A percentile compares a stretch with the other conserved stretches of the same genome.
phyloP scores from a whole-genome alignment of 805 yeast species.

The Candida boleticola region DNA sequence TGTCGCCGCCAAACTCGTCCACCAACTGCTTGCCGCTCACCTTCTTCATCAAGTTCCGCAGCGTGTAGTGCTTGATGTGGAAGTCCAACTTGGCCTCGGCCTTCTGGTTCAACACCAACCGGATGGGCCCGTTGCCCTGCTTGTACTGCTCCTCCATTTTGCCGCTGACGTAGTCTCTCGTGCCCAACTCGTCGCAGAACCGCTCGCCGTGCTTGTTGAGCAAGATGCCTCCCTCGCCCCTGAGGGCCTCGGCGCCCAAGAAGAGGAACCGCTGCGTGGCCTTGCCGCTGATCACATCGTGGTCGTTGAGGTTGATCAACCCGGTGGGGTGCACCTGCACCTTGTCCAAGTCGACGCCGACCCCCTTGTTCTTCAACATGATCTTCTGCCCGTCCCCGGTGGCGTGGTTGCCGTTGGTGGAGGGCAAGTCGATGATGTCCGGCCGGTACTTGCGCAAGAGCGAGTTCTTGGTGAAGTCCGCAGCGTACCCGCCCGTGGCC shows the following conservation, averaged over 20 bases:
- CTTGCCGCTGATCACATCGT: conserved; percentile 40
- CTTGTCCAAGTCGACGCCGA: conserved; percentile 60
- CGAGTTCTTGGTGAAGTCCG: conserved; percentile 55
- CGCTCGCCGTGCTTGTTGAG: conserved; percentile 51
- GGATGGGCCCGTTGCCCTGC: conserved; percentile 39
- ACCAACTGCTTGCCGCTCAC: conserved; percentile 44
- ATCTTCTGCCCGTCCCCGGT: conserved; percentile 65
- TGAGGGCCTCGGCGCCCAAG: conserved; percentile 62
- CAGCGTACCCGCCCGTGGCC: conserved; percentile 69
- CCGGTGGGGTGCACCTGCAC: conserved; percentile 73
- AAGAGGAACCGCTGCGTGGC: conserved; percentile 49
- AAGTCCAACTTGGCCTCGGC: conserved; percentile 45
- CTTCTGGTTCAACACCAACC: conserved; percentile 48
- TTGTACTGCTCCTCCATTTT: conserved; percentile 48
- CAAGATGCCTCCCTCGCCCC: conserved; percentile 67
- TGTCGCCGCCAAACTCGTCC: conserved; percentile 34
- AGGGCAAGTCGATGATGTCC: conserved; percentile 53
- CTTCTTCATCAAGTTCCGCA: conserved; percentile 52
- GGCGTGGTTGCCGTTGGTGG: conserved; percentile 61
- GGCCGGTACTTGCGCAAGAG: conserved; percentile 56
- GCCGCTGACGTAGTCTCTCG: conserved; percentile 59
- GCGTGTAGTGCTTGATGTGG: conserved; percentile 56
- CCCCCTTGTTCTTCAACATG: conserved; percentile 49
- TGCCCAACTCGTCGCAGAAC: conserved; percentile 59
- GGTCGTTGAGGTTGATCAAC: conserved; percentile 47